phyloP scores from a whole-genome alignment of 1,284 basidiomycete species.

The Fomitopsis betulina region DNA sequence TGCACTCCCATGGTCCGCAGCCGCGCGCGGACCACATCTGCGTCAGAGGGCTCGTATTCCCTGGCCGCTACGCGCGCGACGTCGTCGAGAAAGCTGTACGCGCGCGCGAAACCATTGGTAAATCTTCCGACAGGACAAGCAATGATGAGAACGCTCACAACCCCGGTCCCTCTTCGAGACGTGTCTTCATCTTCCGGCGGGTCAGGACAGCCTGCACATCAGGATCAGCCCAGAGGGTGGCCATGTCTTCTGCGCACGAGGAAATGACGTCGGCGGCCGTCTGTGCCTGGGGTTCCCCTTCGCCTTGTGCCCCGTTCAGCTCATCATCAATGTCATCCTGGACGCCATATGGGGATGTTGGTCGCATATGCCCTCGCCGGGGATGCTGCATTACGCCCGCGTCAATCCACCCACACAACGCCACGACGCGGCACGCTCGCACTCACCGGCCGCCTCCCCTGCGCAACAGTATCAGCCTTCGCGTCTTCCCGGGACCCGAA shows the following conservation, averaged over 20 bases:
- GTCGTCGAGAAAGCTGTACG: conserved; percentile 49
- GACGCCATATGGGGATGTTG: conserved; percentile 3
- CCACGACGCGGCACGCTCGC: neutral
- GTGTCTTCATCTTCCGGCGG: conserved; percentile 35
- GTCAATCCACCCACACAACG: neutral
- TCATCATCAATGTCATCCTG: neutral
- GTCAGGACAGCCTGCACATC: conserved; percentile 50
- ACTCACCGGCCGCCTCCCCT: neutral
- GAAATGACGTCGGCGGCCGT: conserved; percentile 45
- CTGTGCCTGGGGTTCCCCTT: conserved; percentile 31
- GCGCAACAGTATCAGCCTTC: conserved; percentile 1
- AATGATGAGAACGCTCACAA: conserved; percentile 46
- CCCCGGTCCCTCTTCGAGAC: conserved; percentile 61
- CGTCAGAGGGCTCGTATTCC: conserved; percentile 60
- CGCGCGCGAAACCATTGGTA: neutral
- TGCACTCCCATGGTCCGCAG: conserved; percentile 38
- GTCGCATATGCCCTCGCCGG: neutral
- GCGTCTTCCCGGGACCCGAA: conserved; percentile 7
- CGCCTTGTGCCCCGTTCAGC: neutral
- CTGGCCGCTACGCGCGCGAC: conserved; percentile 54
- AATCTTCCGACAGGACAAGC: conserved; percentile 16
- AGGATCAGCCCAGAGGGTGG: conserved; percentile 58
- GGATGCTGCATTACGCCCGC: neutral
- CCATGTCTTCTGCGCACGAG: conserved; percentile 58
- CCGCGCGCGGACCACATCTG: conserved; percentile 67